These are phyloP conservation scores for Cytospora piceae DNA, from an alignment of 2,329 filamentous ascomycete genomes.

Conservation along the genomic window DNA sequence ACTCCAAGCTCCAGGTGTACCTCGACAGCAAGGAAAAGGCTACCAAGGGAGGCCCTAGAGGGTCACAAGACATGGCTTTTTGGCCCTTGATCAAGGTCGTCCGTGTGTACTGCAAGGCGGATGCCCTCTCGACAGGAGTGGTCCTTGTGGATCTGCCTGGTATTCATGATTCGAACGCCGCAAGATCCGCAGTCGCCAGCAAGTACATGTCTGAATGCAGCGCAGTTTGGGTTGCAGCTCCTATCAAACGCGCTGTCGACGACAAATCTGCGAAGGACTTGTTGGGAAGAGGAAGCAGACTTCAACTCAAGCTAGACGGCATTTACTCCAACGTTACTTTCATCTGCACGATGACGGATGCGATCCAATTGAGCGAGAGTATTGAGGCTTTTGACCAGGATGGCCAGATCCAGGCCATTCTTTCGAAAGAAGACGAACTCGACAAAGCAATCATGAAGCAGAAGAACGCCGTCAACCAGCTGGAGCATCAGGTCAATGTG, in stretches of 20 bases:
- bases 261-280: slow-evolving; percentile 61
- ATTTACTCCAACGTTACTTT: slow-evolving; percentile 59
- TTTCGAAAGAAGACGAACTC: slow-evolving; percentile 1
- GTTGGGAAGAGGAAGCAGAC: slow-evolving; percentile 59
- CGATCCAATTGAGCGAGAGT: slow-evolving; percentile 45
- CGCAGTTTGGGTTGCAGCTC: slow-evolving; percentile 64
- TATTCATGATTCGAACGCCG: slow-evolving; percentile 62
- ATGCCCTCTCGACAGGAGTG: slow-evolving; percentile 41
- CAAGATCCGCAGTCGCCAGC: slow-evolving; percentile 59
- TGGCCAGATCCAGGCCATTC: neutral
- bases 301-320: slow-evolving; percentile 63
- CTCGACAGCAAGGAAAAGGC: slow-evolving; percentile 58
- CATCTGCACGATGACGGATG: slow-evolving; percentile 67
- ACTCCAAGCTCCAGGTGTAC: slow-evolving; percentile 47
- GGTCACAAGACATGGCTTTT: slow-evolving; percentile 38
- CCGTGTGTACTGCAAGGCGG: slow-evolving; percentile 40
- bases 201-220: slow-evolving; percentile 64
- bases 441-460: neutral
- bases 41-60: slow-evolving; percentile 21
- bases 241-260: slow-evolving; percentile 63
- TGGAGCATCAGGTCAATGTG: neutral
- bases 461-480: neutral
- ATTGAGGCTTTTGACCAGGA: slow-evolving; percentile 12
- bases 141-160: slow-evolving; percentile 57
- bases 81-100: slow-evolving; percentile 61